Percentiles rank a stretch among this genome's conserved stretches.
Conservation (phyloP, 176 grass and related monocot species). For the Oryza glumipatula region DNA sequence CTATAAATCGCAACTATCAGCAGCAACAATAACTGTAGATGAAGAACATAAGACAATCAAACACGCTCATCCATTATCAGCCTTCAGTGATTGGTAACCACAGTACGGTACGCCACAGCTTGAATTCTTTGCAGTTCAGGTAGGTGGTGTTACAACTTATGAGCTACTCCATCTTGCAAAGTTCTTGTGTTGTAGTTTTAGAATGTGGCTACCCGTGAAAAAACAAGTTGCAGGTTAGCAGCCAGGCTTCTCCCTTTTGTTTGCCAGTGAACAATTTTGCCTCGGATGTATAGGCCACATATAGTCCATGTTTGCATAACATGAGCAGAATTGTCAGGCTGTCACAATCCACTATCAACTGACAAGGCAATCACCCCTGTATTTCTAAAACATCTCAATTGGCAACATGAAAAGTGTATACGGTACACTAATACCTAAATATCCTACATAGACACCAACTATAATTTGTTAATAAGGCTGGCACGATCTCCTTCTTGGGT, state of each 20-base stretch:
- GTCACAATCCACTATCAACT: not conserved
- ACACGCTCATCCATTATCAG: not conserved
- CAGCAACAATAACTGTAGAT: not conserved
- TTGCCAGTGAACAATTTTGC: not conserved
- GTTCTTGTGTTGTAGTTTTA: not conserved
- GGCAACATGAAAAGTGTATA: not conserved
- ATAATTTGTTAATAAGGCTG: not conserved
- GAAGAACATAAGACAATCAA: not conserved
- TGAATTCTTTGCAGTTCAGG: not conserved
- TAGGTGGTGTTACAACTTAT: not conserved
- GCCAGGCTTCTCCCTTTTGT: not conserved
- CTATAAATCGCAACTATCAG: not conserved
- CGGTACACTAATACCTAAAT: not conserved
- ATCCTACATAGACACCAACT: not conserved
- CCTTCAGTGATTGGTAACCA: not conserved
- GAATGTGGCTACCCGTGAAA: not conserved
- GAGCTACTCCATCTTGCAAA: not conserved
- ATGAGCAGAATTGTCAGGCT: not conserved
- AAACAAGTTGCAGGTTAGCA: not conserved
- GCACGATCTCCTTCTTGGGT: not conserved
- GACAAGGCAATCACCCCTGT: not conserved
- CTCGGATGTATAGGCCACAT: not conserved
- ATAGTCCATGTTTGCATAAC: not conserved
- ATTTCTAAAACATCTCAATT: not conserved
- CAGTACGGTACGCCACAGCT: not conserved